These are phyloP conservation scores for Effrenium voratum DNA, from an alignment of 73 alveolate genomes.

Conservation along the genomic window DNA sequence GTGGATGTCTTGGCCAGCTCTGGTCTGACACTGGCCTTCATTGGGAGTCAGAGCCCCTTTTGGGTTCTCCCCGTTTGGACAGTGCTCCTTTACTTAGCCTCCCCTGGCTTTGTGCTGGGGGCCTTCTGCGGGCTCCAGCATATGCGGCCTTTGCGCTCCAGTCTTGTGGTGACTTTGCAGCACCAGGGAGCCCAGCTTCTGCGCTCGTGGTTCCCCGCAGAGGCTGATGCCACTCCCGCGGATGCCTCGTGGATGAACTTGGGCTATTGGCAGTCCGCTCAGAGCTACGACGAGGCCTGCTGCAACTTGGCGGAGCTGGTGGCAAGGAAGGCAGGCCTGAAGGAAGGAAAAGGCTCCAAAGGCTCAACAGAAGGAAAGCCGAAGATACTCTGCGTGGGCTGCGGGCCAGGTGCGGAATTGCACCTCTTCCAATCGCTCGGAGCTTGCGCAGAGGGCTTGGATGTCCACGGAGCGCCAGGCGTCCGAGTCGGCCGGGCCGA, in stretches of 20 bases:
- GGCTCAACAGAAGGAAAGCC: too few species aligned
- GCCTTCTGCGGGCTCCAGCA: slow-evolving; percentile 51
- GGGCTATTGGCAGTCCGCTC: slow-evolving; percentile 37
- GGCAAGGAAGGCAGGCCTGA: neutral
- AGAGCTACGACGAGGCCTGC: slow-evolving; percentile 13
- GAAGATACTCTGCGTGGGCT: slow-evolving; percentile 61
- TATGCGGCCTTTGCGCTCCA: too few species aligned
- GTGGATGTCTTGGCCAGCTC: slow-evolving; percentile 80
- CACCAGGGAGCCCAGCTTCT: too few species aligned
- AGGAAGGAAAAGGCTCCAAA: too few species aligned
- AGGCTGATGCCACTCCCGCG: too few species aligned
- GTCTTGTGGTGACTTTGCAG: too few species aligned
- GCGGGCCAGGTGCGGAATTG: slow-evolving; percentile 5
- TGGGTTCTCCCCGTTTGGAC: neutral
- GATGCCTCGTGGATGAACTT: slow-evolving; percentile 10
- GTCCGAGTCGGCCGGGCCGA: neutral
- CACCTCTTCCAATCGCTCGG: slow-evolving; percentile 1
- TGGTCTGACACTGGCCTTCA: neutral
- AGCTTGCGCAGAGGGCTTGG: neutral
- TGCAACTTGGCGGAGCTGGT: neutral
- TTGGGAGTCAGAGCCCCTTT: neutral
- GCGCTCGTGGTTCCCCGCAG: too few species aligned
- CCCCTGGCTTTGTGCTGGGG: slow-evolving; percentile 60
- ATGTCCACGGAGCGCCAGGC: neutral
- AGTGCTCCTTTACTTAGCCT: neutral